phyloP scores from a whole-genome alignment of 495 filamentous ascomycete genomes.

The Daldinia decipiens region DNA sequence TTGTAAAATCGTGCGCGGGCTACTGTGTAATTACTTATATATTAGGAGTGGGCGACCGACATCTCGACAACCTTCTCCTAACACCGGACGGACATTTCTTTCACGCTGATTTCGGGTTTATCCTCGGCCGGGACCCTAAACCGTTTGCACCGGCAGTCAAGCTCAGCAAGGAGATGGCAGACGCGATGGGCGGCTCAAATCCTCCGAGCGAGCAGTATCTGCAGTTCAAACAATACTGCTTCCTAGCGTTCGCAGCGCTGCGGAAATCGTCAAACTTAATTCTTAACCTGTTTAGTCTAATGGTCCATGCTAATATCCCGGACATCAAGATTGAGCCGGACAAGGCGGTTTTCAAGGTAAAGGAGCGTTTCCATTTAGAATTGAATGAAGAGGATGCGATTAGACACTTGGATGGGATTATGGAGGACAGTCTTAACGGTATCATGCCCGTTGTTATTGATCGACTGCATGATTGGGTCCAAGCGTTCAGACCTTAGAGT shows the following conservation, averaged over 20 bases:
- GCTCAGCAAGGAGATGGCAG: conserved; percentile 96
- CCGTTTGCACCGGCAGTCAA: conserved; percentile 98
- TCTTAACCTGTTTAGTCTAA: conserved; percentile 94
- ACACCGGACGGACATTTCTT: conserved; percentile 95
- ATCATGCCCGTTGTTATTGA: conserved; percentile 95
- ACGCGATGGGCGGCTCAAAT: conserved; percentile 90
- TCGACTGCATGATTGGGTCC: conserved; percentile 90
- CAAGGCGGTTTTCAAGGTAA: conserved; percentile 92
- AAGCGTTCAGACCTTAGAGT: conserved; percentile 79
- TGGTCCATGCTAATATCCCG: conserved; percentile 96
- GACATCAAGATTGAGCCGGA: conserved; percentile 93
- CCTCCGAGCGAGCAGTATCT: conserved; percentile 75
- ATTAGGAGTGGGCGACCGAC: conserved; percentile 95
- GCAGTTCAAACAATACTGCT: conserved; percentile 93
- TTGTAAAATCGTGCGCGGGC: conserved; percentile 93
- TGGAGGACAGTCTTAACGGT: conserved; percentile 87
- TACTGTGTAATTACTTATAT: conserved; percentile 99
- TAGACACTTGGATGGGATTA: conserved; percentile 82
- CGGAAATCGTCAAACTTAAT: conserved; percentile 90
- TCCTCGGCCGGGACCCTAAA: conserved; percentile 96
- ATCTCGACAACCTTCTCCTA: conserved; percentile 94
- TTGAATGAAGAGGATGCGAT: conserved; percentile 95
- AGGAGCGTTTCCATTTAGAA: conserved; percentile 92
- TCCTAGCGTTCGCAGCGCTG: conserved; percentile 91
- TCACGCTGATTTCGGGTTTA: conserved; percentile 98